phyloP scores from a whole-genome alignment of 2,329 filamentous ascomycete species.

The Thielaviopsis ethacetica region DNA sequence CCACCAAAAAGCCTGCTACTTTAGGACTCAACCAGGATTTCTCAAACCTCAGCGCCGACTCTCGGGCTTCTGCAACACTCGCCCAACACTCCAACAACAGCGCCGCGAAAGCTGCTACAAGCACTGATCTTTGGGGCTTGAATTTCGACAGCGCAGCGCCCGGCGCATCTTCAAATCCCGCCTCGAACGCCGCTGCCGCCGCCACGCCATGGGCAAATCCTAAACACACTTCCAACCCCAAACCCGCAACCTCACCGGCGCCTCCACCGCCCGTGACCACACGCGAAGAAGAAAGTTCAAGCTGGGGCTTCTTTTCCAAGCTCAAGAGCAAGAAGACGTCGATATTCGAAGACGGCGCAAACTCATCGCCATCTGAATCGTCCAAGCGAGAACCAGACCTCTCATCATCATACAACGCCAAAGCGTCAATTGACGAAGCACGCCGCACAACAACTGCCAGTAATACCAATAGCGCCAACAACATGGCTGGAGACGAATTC shows the following conservation, averaged over 20 bases:
- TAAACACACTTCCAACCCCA: neutral
- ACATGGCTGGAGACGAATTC: neutral
- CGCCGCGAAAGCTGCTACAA: conserved; percentile 19
- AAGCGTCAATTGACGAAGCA: conserved; percentile 5
- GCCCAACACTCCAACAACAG: conserved; percentile 19
- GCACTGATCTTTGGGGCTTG: conserved; percentile 11
- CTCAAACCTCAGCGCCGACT: neutral
- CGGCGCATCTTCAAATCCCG: neutral
- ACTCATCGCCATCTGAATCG: conserved; percentile 5
- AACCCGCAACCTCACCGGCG: neutral
- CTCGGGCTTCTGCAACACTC: neutral
- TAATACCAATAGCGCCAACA: neutral
- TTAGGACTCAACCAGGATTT: neutral
- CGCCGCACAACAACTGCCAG: neutral
- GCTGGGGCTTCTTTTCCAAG: conserved; percentile 6
- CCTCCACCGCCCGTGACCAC: conserved; percentile 1
- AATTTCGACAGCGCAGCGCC: neutral
- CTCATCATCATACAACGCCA: conserved; percentile 7
- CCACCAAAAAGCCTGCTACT: neutral
- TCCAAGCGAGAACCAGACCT: conserved; percentile 4
- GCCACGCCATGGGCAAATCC: neutral
- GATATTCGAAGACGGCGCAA: conserved; percentile 4
- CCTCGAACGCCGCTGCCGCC: neutral
- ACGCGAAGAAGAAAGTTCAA: conserved; percentile 1
- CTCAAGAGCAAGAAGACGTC: conserved; percentile 5